Evolutionary conservation across 768 basidiomycete species (phyloP), one percentile per base, ranked within the genome.

Genomic region (Podaxis sp.): DNA sequence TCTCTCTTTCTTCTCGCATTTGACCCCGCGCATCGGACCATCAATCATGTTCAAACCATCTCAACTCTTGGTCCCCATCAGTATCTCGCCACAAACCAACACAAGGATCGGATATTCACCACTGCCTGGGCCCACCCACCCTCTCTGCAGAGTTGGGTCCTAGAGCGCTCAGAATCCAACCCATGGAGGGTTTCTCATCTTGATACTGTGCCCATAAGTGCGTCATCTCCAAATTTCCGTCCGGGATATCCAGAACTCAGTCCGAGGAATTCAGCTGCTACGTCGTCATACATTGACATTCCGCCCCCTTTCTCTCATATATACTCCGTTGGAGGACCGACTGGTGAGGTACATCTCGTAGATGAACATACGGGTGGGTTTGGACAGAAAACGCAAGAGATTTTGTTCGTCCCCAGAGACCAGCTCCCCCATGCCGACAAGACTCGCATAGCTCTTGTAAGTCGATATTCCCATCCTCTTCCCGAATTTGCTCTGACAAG

Each of bases 11-110:
- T n/a, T n/a, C n/a, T n/a, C n/a, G n/a, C n/a, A n/a, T n/a, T n/a
- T n/a, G n/a, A n/a, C n/a, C n/a, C n/a, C n/a, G n/a, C n/a, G n/a
- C n/a, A n/a, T n/a, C n/a, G n/a, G n/a, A n/a, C n/a, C n/a, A n/a
- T n/a, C n/a, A n/a, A n/a, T n/a, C n/a, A n/a, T n/a, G n/a, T n/a
- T n/a, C n/a, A n/a, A n/a, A n/a, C n/a, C n/a, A n/a, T n/a, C n/a
- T n/a, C n/a, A n/a, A n/a, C n/a, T n/a, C n/a, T n/a, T 64, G 81
- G 81, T 7, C 82, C 82, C 0, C 81, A 84, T 62, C 82, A 83
- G 55, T 83, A 83, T 66, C 70, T 84, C 2, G 76, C 77, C 0
- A 62, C 72, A 3, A 77, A 76, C 61, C 63, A 71, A 2, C 62
- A 59, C n/a, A 76, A 70, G 50, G 68, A 74, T 38, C 63, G 72